A percentile compares a stretch with the other conserved stretches of the same genome.
Conservation (phyloP, 2,329 filamentous ascomycete species). For the Pyrenophora seminiperda region DNA sequence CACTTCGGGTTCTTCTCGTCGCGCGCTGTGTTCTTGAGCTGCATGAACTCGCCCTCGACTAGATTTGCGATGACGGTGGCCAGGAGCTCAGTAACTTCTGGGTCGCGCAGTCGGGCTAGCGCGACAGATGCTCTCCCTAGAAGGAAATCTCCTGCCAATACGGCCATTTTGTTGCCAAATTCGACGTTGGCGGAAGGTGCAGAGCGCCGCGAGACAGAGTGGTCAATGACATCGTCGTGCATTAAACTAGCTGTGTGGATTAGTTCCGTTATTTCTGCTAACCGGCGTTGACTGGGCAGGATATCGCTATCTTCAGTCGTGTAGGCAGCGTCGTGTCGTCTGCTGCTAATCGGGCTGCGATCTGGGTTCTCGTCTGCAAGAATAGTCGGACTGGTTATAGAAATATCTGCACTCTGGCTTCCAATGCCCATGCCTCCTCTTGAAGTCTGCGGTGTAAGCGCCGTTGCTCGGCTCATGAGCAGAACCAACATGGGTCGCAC, state of each 20-base stretch:
- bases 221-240: slow-evolving; percentile 98
- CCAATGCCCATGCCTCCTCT: slow-evolving; percentile 27
- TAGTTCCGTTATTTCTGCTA: slow-evolving; percentile 95
- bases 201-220: slow-evolving; percentile 82
- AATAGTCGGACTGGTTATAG: slow-evolving; percentile 64
- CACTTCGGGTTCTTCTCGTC: slow-evolving; percentile 85
- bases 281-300: slow-evolving; percentile 85
- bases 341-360: slow-evolving; percentile 58
- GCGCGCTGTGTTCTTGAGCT: slow-evolving; percentile 91
- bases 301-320: slow-evolving; percentile 66
- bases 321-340: slow-evolving; percentile 54
- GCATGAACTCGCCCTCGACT: slow-evolving; percentile 99
- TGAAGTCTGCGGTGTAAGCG: slow-evolving; percentile 69
- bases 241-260: slow-evolving; percentile 96
- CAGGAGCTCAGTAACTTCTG: slow-evolving; percentile 91
- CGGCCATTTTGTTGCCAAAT: slow-evolving; percentile 99
- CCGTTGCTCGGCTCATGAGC: slow-evolving; percentile 92
- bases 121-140: slow-evolving; percentile 92
- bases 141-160: slow-evolving; percentile 94
- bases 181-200: slow-evolving; percentile 88
- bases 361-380: slow-evolving; percentile 79
- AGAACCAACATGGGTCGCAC: slow-evolving; percentile 92
- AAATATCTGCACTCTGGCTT: slow-evolving; percentile 57
- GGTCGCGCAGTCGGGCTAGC: slow-evolving; percentile 84
- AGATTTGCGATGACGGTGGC: slow-evolving; percentile 97